Evolutionary conservation across 1,284 basidiomycete species (phyloP).

Genomic region (Golubevia pallescens): DNA sequence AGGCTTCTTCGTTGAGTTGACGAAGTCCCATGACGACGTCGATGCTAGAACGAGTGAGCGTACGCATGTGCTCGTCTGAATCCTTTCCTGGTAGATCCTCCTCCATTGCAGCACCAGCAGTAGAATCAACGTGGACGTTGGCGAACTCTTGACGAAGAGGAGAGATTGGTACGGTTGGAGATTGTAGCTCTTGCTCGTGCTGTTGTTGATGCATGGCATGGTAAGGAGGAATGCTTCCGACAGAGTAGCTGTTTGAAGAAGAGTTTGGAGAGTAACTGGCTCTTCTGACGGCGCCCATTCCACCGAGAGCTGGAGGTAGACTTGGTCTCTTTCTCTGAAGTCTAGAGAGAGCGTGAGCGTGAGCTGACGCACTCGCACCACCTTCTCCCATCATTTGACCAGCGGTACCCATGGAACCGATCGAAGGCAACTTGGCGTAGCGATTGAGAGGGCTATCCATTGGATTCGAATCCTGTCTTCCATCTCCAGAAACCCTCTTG

Average conservation of each 20-base stretch:
- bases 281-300: background rate
- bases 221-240: background rate
- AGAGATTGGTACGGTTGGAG: background rate
- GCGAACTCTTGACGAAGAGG: background rate
- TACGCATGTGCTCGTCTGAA: background rate
- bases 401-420: slow-evolving; percentile 20
- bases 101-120: background rate
- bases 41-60: background rate
- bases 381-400: background rate
- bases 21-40: background rate
- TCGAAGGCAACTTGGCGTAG: background rate
- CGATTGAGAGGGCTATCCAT: background rate
- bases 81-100: background rate
- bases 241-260: background rate
- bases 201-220: background rate
- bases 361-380: background rate
- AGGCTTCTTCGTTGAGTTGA: background rate
- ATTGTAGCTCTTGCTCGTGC: background rate
- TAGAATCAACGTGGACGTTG: background rate
- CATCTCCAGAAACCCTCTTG: background rate
- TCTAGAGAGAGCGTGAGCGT: background rate
- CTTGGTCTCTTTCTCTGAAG: background rate
- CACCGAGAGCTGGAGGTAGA: background rate
- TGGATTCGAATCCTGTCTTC: background rate
- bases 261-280: background rate